Base-by-base conservation (phyloP, 768 basidiomycete species). In the Termitomyces sp. region DNA sequence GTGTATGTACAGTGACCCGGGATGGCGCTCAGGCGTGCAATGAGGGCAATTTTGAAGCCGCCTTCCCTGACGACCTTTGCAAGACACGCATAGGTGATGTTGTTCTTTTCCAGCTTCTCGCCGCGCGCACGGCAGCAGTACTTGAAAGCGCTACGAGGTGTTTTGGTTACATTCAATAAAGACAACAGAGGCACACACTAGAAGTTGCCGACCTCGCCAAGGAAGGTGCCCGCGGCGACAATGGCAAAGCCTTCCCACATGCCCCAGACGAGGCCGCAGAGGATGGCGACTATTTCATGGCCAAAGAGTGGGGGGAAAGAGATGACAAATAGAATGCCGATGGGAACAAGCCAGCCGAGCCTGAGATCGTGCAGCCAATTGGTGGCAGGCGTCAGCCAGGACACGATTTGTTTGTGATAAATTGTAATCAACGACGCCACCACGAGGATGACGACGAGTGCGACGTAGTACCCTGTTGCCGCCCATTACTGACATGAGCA, bases 261-360 rank as follows among this genome's bases (percentile, higher is more conserved):
- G 2, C 92, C 93, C 92, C 92, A 97, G 2, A 96, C 90, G 35
- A 96, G 70, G 18, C 94, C 94, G 64, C 92, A 93, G 7, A 96
- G 76, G 36, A 95, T 81, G 24, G 91, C 90, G 41, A 96, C 78
- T 56, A 96, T 90, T 77, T 96, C 94, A 61, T 96, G 94, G 5
- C 94, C 94, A 65, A 94, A 94, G 18, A 96, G 81, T 0, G 92
- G 92, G 57, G 92, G 92, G 67, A 94, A 93, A 0, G 91, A 92
- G 30, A 94, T 81, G 60, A 94, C 78, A 67, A 94, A 92, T 36
- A 94, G 76, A 53, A 94, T 75, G 44, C 71, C 90, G 54, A 94
- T 90, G 1, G 92, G 91, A 30, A 47, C 35, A 16, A 55, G 45
- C 45, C 55, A 55, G 16, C 45, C 45, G 18, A 32, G 6, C 44